Percentiles rank a stretch among this genome's conserved stretches.
These are phyloP conservation scores for Endoconidiophora laricicola DNA, from an alignment of 2,329 filamentous ascomycete species.

Conservation along the genomic window DNA sequence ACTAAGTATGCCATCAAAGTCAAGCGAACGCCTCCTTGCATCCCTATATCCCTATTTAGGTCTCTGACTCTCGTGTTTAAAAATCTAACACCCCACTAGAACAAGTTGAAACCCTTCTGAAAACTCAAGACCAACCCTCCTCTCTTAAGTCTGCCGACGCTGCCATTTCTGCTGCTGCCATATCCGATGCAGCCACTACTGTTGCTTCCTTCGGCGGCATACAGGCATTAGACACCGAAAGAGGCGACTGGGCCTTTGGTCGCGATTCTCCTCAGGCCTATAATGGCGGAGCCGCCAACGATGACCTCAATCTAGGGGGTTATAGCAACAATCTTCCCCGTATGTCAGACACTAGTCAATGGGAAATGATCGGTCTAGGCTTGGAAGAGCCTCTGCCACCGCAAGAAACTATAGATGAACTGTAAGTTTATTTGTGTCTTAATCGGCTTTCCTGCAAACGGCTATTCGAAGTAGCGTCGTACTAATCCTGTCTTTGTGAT, in stretches of 20 bases:
- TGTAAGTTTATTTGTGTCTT: slow-evolving; percentile 34
- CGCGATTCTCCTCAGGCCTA: slow-evolving; percentile 33
- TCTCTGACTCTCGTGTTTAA: neutral
- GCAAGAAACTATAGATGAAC: slow-evolving; percentile 56
- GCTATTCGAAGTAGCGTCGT: neutral
- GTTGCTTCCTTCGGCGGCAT: neutral
- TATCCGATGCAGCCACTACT: neutral
- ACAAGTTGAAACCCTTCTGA: slow-evolving; percentile 83
- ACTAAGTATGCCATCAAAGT: slow-evolving; percentile 47
- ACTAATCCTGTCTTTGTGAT: slow-evolving; percentile 6
- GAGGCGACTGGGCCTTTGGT: slow-evolving; percentile 28
- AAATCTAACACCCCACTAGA: slow-evolving; percentile 31
- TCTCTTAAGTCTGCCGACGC: neutral
- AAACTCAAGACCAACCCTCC: slow-evolving; percentile 47
- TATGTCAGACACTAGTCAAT: slow-evolving; percentile 21
- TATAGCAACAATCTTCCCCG: neutral
- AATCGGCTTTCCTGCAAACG: neutral
- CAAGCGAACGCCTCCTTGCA: too few species aligned
- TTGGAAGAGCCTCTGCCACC: slow-evolving; percentile 42
- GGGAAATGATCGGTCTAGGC: slow-evolving; percentile 55
- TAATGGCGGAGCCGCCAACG: neutral
- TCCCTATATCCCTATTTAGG: neutral
- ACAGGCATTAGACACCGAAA: slow-evolving; percentile 1
- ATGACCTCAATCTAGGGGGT: neutral
- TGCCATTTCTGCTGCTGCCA: slow-evolving; percentile 7